phyloP scores from a whole-genome alignment of 108 stramenopile genomes.

The Licmophora abbreviata region DNA sequence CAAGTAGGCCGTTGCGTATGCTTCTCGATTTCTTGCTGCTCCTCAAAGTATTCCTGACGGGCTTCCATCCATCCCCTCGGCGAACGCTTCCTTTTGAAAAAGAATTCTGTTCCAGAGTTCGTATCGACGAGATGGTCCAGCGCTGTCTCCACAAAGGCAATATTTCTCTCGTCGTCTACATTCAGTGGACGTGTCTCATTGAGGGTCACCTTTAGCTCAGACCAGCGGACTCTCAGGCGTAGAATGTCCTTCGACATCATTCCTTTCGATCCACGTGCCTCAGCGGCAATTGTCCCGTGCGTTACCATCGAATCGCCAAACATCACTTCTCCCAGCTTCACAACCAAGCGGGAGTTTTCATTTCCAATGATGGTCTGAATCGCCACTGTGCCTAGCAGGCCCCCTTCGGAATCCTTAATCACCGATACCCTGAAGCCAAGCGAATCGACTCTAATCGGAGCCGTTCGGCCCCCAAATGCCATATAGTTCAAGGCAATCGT shows the following conservation, averaged over 20 bases:
- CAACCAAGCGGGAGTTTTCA: conserved; percentile 58
- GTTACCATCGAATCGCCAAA: too few species aligned
- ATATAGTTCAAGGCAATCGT: conserved; percentile 19
- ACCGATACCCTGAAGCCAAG: conserved; percentile 59
- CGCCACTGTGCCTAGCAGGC: conserved; percentile 61
- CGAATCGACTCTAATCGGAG: conserved; percentile 48
- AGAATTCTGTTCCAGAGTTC: neutral
- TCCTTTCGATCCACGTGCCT: conserved; percentile 1
- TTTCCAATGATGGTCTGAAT: conserved; percentile 74
- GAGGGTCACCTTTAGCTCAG: conserved; percentile 63
- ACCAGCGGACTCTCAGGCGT: conserved; percentile 70
- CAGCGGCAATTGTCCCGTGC: too few species aligned
- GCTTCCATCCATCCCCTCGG: conserved; percentile 3
- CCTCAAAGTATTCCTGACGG: conserved; percentile 4
- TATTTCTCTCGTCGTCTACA: conserved; percentile 2
- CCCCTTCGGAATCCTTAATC: conserved; percentile 32
- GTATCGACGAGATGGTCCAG: conserved; percentile 8
- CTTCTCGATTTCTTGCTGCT: conserved; percentile 2
- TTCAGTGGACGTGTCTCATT: conserved; percentile 31
- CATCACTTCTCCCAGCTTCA: conserved; percentile 72
- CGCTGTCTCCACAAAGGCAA: conserved; percentile 11
- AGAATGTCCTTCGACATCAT: conserved; percentile 56
- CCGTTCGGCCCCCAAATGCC: conserved; percentile 43
- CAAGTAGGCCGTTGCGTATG: conserved; percentile 14
- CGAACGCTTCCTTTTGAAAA: neutral